Evolutionary conservation across 495 filamentous ascomycete genomes (phyloP).

Genomic region (Penicillium bovifimosum): DNA sequence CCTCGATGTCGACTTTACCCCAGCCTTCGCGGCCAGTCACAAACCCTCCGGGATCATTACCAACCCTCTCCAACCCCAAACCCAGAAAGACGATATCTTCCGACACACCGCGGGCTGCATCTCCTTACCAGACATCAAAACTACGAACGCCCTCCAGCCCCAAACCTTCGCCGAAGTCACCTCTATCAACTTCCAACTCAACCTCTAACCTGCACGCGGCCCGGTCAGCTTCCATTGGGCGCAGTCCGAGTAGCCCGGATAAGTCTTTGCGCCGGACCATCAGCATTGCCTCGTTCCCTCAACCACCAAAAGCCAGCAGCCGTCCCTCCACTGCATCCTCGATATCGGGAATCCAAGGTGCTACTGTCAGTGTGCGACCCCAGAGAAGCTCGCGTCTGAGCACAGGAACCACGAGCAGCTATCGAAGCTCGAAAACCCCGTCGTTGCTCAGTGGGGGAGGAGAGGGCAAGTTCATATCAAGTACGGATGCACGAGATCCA

Average conservation of each 20-base stretch:
- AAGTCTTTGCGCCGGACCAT: slow-evolving; percentile 76
- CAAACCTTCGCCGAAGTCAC: slow-evolving; percentile 48
- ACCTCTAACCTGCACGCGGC: slow-evolving; percentile 34
- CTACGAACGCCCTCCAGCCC: slow-evolving; percentile 62
- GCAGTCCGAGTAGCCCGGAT: slow-evolving; percentile 40
- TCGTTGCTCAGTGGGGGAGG: slow-evolving; percentile 75
- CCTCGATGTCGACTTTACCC: slow-evolving; percentile 55
- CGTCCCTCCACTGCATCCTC: slow-evolving; percentile 43
- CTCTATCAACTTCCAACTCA: slow-evolving; percentile 37
- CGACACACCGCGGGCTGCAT: slow-evolving; percentile 38
- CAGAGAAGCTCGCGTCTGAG: slow-evolving; percentile 38
- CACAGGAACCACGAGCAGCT: slow-evolving; percentile 39
- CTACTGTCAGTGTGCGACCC: slow-evolving; percentile 24
- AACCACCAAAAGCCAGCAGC: slow-evolving; percentile 64
- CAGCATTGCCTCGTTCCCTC: slow-evolving; percentile 89
- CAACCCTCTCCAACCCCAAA: slow-evolving; percentile 66
- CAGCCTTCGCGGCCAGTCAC: slow-evolving; percentile 55
- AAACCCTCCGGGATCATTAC: slow-evolving; percentile 61
- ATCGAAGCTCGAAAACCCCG: slow-evolving; percentile 52
- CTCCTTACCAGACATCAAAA: slow-evolving; percentile 44
- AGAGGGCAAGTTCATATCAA: slow-evolving; percentile 65
- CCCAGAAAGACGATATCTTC: slow-evolving; percentile 59
- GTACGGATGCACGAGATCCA: slow-evolving; percentile 53
- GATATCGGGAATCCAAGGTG: slow-evolving; percentile 23
- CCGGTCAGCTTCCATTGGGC: slow-evolving; percentile 35